Evolutionary conservation across 805 yeast species (phyloP).

Genomic region (Saccharomyces mikatae): DNA sequence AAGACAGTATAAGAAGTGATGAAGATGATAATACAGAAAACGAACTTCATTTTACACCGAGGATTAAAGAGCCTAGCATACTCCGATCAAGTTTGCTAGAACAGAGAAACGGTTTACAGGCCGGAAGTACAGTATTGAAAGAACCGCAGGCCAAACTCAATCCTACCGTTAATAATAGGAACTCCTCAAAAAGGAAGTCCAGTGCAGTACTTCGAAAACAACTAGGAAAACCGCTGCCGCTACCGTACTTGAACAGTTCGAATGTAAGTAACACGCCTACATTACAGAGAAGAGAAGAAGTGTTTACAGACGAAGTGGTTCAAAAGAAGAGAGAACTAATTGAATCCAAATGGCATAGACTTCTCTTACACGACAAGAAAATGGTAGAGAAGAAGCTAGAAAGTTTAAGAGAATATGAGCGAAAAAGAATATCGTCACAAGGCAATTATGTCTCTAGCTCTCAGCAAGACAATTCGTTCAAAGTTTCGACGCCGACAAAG

Average conservation of each 20-base stretch:
- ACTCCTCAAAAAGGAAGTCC: not conserved
- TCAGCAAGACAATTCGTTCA: not conserved
- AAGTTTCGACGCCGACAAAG: not conserved
- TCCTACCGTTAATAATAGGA: not conserved
- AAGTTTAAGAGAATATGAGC: constrained; percentile 6
- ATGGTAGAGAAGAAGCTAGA: constrained; percentile 13
- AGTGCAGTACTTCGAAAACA: constrained; percentile 6
- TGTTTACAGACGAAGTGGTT: constrained; percentile 2
- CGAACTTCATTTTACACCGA: constrained; percentile 27
- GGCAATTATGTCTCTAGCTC: not conserved
- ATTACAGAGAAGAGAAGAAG: not conserved
- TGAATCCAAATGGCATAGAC: constrained; percentile 11
- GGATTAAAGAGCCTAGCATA: constrained; percentile 17
- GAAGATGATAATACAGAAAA: constrained; percentile 21
- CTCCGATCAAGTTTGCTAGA: constrained; percentile 2
- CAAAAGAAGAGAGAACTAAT: constrained; percentile 9
- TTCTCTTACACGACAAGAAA: constrained; percentile 10
- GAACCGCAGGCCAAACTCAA: not conserved
- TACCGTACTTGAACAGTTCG: constrained; percentile 26
- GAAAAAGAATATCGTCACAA: not conserved
- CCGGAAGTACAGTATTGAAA: not conserved
- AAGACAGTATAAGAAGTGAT: constrained; percentile 3
- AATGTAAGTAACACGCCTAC: not conserved
- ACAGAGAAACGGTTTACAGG: not conserved
- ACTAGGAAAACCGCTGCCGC: constrained; percentile 35